These are phyloP conservation scores for Candida endomychidarum DNA, from an alignment of 805 yeast species.

Conservation along the genomic window DNA sequence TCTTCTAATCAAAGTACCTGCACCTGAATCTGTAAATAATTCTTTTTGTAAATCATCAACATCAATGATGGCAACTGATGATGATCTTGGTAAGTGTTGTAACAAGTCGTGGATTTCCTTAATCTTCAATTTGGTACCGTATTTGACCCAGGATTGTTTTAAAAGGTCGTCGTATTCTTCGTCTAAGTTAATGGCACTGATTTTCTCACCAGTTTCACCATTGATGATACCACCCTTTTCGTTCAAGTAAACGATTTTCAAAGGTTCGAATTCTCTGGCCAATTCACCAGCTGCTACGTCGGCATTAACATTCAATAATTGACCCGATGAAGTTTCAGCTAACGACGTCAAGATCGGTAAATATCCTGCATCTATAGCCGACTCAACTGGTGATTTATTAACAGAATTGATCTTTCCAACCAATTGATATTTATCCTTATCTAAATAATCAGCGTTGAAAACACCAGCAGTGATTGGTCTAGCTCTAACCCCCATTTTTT, in stretches of 20 bases:
- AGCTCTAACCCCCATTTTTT: slow-evolving; percentile 95
- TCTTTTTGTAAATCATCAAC: slow-evolving; percentile 96
- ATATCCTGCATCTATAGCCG: slow-evolving; percentile 94
- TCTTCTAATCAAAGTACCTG: slow-evolving; percentile 97
- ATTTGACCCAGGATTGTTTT: slow-evolving; percentile 97
- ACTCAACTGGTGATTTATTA: slow-evolving; percentile 82
- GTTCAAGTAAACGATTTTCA: slow-evolving; percentile 92
- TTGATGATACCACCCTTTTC: slow-evolving; percentile 97
- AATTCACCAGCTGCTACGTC: slow-evolving; percentile 99
- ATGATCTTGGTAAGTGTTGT: slow-evolving; percentile 92
- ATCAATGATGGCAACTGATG: slow-evolving; percentile 96
- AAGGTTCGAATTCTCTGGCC: slow-evolving; percentile 94
- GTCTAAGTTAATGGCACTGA: slow-evolving; percentile 87
- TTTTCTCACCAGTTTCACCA: slow-evolving; percentile 87
- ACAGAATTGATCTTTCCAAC: slow-evolving; percentile 90
- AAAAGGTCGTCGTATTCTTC: slow-evolving; percentile 91
- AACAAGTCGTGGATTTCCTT: slow-evolving; percentile 93
- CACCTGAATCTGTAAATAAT: slow-evolving; percentile 97
- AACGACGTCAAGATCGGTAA: slow-evolving; percentile 93
- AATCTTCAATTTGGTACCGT: slow-evolving; percentile 96
- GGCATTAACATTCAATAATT: slow-evolving; percentile 94
- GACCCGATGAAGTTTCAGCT: slow-evolving; percentile 97
- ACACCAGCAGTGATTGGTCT: slow-evolving; percentile 99
- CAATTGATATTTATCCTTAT: slow-evolving; percentile 83
- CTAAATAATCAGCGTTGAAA: slow-evolving; percentile 88